These are phyloP conservation scores for Flagelloscypha sp. DNA, from an alignment of 768 basidiomycete species.

Conservation along the genomic window DNA sequence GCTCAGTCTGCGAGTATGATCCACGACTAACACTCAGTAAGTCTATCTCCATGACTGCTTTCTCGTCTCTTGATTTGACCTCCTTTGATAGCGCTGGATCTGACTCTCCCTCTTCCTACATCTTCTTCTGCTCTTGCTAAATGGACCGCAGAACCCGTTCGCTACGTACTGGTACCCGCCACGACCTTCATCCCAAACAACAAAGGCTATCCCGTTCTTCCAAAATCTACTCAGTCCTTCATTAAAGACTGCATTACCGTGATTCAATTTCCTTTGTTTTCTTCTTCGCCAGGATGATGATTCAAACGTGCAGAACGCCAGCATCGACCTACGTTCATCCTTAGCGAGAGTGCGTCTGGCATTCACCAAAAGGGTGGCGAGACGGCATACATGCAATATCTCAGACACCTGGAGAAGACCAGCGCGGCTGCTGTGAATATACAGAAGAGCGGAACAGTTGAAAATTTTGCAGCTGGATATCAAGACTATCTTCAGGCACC, in stretches of 20 bases:
- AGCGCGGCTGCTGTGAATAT: conserved; percentile 59
- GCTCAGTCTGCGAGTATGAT: conserved; percentile 83
- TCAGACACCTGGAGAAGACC: conserved; percentile 74
- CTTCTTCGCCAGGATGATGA: conserved; percentile 8
- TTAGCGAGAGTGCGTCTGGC: conserved; percentile 57
- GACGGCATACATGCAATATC: conserved; percentile 83
- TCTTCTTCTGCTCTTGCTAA: conserved; percentile 68
- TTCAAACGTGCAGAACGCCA: conserved; percentile 25
- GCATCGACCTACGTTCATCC: conserved; percentile 81
- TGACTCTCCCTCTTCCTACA: conserved; percentile 80
- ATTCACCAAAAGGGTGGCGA: conserved; percentile 79
- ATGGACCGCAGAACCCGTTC: conserved; percentile 93
- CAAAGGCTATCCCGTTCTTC: conserved; percentile 94
- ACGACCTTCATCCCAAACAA: conserved; percentile 90
- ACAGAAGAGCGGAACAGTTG: conserved; percentile 65
- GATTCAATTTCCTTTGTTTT: conserved; percentile 21
- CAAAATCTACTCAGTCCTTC: conserved; percentile 88
- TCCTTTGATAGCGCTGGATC: conserved; percentile 67
- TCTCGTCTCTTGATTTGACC: conserved; percentile 6
- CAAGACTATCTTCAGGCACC: conserved; percentile 95
- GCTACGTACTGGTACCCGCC: conserved; percentile 80
- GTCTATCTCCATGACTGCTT: conserved; percentile 13
- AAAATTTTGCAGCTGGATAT: conserved; percentile 87
- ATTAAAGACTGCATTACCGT: conserved; percentile 85
- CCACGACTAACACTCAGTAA: conserved; percentile 64